Evolutionary conservation across 2,329 filamentous ascomycete genomes (phyloP).

Genomic region (Aureobasidium melanogenum): DNA sequence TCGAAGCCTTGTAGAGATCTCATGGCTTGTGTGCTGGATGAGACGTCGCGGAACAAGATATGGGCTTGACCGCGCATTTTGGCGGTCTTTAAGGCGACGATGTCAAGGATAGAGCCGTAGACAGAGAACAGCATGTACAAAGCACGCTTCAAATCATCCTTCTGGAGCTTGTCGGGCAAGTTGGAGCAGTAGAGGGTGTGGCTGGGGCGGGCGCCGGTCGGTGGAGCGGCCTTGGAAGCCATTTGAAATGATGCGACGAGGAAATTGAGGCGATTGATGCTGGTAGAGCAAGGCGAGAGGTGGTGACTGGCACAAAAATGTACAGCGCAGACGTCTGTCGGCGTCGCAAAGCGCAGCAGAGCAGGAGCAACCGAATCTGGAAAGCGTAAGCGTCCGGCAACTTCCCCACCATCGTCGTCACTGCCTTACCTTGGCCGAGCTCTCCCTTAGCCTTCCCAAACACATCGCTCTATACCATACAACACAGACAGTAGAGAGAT

Average conservation of each 20-base stretch:
- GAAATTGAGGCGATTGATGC: not conserved
- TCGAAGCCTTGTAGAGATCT: conserved; percentile 75
- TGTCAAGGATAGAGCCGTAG: conserved; percentile 84
- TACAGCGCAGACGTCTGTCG: not conserved
- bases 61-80: conserved; percentile 97
- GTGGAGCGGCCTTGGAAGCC: conserved; percentile 1
- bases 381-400: not conserved
- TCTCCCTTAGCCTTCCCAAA: not conserved
- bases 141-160: conserved; percentile 73
- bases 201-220: conserved; percentile 1
- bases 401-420: not conserved
- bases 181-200: conserved; percentile 79
- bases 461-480: not conserved
- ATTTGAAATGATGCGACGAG: not conserved
- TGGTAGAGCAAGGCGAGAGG: not conserved
- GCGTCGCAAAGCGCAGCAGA: not conserved
- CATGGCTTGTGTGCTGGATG: conserved; percentile 92
- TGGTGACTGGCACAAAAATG: not conserved
- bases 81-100: conserved; percentile 78
- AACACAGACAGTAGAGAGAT: conserved; percentile 87
- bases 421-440: not conserved
- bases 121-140: conserved; percentile 93
- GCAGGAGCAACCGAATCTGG: not conserved
- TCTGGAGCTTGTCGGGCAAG: conserved; percentile 82
- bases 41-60: conserved; percentile 78